phyloP scores from a whole-genome alignment of 768 basidiomycete genomes.

The Tylopilus cervinicoccineus region DNA sequence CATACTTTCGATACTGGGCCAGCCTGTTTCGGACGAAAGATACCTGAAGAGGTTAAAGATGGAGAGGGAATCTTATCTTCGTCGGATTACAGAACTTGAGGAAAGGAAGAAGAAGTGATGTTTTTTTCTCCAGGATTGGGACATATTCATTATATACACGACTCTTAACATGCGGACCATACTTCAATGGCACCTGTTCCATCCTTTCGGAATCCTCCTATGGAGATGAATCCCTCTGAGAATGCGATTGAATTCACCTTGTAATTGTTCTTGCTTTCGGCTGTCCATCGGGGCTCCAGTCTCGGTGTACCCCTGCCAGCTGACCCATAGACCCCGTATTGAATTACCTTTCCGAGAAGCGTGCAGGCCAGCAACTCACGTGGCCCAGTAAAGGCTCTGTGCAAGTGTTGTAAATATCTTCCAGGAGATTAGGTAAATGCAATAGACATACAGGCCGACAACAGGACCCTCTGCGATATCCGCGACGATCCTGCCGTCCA shows the following conservation, averaged over 20 bases:
- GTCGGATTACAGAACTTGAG: constrained; percentile 52
- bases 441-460: constrained; percentile 54
- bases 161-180: constrained; percentile 35
- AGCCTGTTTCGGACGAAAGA: constrained; percentile 65
- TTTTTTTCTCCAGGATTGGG: neutral
- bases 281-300: constrained; percentile 45
- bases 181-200: constrained; percentile 64
- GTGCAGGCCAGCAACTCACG: constrained; percentile 52
- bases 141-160: neutral
- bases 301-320: constrained; percentile 35
- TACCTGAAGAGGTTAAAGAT: constrained; percentile 58
- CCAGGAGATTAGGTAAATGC: neutral
- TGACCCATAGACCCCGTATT: constrained; percentile 43
- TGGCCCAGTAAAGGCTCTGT: constrained; percentile 48
- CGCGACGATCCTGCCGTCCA: constrained; percentile 39
- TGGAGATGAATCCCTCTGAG: constrained; percentile 43
- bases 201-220: constrained; percentile 59
- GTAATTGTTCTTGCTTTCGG: constrained; percentile 38
- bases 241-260: constrained; percentile 66
- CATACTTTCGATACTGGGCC: constrained; percentile 31
- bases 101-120: constrained; percentile 33
- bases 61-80: constrained; percentile 51
- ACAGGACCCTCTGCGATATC: constrained; percentile 72
- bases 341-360: constrained; percentile 53
- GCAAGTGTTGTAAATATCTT: neutral